Evolutionary conservation across 192 early-diverging fungal species (phyloP).

Genomic region (Backusella parvicylindrica): DNA sequence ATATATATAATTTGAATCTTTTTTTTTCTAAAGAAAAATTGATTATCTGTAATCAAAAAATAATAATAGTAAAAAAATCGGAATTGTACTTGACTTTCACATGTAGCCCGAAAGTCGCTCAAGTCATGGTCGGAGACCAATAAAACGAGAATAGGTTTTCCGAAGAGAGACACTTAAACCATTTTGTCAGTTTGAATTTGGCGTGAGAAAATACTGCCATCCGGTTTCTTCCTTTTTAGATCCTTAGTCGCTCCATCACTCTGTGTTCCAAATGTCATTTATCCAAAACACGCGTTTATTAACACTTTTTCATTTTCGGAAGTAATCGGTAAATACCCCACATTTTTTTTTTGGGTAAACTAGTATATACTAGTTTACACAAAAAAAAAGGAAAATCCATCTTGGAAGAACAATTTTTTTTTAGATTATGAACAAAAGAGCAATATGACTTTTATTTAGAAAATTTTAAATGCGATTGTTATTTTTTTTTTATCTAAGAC

Average conservation of each 20-base stretch:
- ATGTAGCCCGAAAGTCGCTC: background rate
- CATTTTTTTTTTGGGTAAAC: background rate
- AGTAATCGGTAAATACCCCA: background rate
- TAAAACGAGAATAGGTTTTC: background rate
- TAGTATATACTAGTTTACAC: background rate
- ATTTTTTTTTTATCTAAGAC: background rate
- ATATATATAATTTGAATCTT: background rate
- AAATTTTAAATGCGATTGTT: background rate
- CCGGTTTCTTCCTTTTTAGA: slow-evolving; percentile 4
- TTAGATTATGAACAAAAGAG: background rate
- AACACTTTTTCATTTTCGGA: background rate
- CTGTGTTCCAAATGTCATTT: background rate
- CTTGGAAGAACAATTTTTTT: background rate
- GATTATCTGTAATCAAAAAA: background rate
- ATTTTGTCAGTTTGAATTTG: background rate
- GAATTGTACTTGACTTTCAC: background rate
- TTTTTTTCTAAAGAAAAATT: too few relatives aligned
- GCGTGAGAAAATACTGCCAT: slow-evolving; percentile 1
- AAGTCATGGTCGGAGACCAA: background rate
- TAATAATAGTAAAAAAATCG: background rate
- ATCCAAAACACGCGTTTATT: background rate
- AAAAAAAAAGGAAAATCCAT: background rate
- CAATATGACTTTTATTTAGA: background rate
- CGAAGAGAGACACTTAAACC: background rate
- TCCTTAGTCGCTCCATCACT: background rate